Conservation (phyloP, 2,329 filamentous ascomycete genomes). For the Peltaster fructicola region DNA sequence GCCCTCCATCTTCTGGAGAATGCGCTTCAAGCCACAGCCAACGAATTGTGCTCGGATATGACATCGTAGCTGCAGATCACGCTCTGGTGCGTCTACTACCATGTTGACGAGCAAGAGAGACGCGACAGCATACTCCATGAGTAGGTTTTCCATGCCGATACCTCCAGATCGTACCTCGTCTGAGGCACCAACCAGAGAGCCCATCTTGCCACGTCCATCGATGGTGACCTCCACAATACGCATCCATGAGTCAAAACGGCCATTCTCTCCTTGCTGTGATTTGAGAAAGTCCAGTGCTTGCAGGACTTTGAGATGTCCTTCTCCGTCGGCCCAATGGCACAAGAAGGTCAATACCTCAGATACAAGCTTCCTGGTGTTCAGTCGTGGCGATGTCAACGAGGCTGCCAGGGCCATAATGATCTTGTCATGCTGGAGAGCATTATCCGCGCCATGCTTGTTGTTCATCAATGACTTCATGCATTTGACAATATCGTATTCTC, state of each 20-base stretch:
- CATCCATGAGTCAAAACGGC: conserved; percentile 97
- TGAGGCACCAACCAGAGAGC: conserved; percentile 86
- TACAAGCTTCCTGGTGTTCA: conserved; percentile 85
- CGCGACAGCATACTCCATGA: conserved; percentile 97
- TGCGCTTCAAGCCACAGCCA: conserved; percentile 84
- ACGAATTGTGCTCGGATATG: conserved; percentile 94
- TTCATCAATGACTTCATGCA: conserved; percentile 96
- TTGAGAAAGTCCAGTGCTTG: conserved; percentile 89
- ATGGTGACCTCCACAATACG: conserved; percentile 92
- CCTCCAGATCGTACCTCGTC: conserved; percentile 91
- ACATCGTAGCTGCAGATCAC: conserved; percentile 76
- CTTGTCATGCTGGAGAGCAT: conserved; percentile 77
- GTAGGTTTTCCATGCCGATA: conserved; percentile 93
- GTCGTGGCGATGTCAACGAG: conserved; percentile 70
- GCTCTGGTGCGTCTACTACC: conserved; percentile 79
- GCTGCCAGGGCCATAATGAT: conserved; percentile 76
- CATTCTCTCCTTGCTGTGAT: conserved; percentile 72
- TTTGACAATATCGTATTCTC: conserved; percentile 94
- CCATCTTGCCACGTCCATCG: conserved; percentile 96
- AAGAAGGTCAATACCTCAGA: conserved; percentile 93
- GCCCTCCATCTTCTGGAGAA: conserved; percentile 89
- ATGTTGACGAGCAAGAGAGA: conserved; percentile 93
- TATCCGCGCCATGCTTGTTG: conserved; percentile 96
- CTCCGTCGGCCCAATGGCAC: conserved; percentile 79
- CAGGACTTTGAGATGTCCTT: conserved; percentile 84